Evolutionary conservation across 176 grass and related monocot genomes (phyloP).

Genomic region (Alopecurus myosuroides): DNA sequence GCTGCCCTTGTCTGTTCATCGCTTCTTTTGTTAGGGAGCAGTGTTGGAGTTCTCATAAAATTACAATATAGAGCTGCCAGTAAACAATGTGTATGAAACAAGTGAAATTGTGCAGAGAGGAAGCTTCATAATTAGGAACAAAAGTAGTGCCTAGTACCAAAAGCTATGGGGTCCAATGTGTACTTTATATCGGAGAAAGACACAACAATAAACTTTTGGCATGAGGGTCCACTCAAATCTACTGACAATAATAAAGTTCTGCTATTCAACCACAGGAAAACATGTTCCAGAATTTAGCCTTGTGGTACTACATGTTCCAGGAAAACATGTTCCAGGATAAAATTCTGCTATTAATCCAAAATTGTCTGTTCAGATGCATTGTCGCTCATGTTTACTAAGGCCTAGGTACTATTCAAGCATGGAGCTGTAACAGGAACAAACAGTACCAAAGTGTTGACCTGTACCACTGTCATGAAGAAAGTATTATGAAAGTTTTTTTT

Average conservation of each 20-base stretch:
- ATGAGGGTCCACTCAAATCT: neutral
- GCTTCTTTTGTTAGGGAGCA: constrained; percentile 91
- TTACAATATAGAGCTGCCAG: constrained; percentile 81
- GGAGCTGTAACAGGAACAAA: neutral
- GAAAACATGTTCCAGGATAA: no score
- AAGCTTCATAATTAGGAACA: constrained; percentile 7
- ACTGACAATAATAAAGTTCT: neutral
- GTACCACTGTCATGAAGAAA: neutral
- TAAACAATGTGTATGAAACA: neutral
- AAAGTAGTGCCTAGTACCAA: neutral
- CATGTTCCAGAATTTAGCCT: neutral
- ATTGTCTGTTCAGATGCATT: neutral
- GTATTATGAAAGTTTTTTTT: neutral
- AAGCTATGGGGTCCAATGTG: neutral
- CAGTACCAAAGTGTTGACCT: neutral
- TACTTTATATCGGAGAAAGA: neutral
- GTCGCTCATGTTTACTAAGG: neutral
- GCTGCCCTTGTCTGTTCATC: constrained; percentile 75
- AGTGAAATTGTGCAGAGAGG: neutral
- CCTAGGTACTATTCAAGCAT: neutral
- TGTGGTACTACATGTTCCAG: no score
- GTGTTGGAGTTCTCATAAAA: constrained; percentile 58
- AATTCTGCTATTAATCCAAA: no score
- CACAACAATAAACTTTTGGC: neutral
- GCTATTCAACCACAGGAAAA: neutral